Conservation (phyloP, 805 yeast species). For the Starmerella vitae region DNA sequence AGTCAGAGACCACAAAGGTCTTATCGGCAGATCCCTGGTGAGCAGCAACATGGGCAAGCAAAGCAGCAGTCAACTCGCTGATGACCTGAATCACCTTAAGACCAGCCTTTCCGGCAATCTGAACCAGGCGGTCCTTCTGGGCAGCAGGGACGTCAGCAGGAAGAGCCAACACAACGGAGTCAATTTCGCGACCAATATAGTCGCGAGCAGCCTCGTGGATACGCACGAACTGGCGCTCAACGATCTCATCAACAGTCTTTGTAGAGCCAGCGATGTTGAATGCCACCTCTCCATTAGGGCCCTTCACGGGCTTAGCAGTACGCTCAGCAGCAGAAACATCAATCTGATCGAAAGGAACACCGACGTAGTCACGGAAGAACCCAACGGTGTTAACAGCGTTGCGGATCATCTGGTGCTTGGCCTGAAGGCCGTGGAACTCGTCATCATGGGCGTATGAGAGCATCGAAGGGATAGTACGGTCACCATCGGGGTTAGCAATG, state of each 20-base stretch:
- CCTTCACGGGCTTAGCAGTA: slow-evolving; percentile 54
- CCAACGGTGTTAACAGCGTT: slow-evolving; percentile 75
- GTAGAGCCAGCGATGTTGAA: slow-evolving; percentile 35
- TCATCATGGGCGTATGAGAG: slow-evolving; percentile 85
- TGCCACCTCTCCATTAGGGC: slow-evolving; percentile 48
- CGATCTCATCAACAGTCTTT: slow-evolving; percentile 61
- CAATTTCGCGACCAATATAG: slow-evolving; percentile 67
- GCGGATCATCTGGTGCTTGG: slow-evolving; percentile 81
- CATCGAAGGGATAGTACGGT: slow-evolving; percentile 88
- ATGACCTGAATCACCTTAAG: slow-evolving; percentile 73
- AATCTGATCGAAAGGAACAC: slow-evolving; percentile 54
- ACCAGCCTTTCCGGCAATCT: slow-evolving; percentile 57
- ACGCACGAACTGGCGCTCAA: slow-evolving; percentile 70
- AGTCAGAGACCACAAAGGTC: slow-evolving; percentile 82
- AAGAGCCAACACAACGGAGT: slow-evolving; percentile 75
- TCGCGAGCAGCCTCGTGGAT: slow-evolving; percentile 83
- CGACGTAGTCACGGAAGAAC: slow-evolving; percentile 88
- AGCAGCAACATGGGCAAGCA: slow-evolving; percentile 61
- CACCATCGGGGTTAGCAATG: slow-evolving; percentile 98
- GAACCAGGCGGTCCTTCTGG: slow-evolving; percentile 52
- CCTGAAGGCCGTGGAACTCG: slow-evolving; percentile 96
- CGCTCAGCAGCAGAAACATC: slow-evolving; percentile 50
- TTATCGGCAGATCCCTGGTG: slow-evolving; percentile 40
- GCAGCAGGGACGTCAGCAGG: slow-evolving; percentile 74
- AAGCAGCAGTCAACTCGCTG: slow-evolving; percentile 84